Conservation (phyloP, 768 basidiomycete species). For the Hirschioporus abietinus region DNA sequence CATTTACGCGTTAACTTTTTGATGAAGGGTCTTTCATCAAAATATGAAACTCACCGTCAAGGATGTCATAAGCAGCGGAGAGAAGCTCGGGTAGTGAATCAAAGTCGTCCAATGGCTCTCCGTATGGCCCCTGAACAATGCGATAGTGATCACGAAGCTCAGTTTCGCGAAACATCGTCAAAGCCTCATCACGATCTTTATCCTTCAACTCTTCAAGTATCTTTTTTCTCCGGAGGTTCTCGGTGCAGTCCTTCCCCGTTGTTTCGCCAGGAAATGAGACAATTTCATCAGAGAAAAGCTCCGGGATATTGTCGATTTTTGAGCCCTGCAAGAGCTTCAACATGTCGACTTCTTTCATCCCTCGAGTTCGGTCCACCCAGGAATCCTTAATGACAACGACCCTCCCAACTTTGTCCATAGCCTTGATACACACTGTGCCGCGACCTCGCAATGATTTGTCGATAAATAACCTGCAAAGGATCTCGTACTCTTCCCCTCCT, state of each 20-base stretch:
- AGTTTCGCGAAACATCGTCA: neutral
- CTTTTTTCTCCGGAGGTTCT: neutral
- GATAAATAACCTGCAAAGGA: neutral
- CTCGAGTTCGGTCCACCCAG: neutral
- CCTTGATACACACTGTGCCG: neutral
- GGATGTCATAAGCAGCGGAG: neutral
- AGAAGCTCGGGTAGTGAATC: neutral
- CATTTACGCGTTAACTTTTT: neutral
- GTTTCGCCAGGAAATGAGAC: neutral
- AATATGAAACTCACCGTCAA: neutral
- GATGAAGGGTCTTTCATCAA: no score
- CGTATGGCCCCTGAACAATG: neutral
- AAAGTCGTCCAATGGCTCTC: neutral
- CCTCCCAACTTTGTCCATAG: neutral
- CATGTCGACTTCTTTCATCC: neutral
- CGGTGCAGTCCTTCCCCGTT: neutral
- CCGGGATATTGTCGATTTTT: neutral
- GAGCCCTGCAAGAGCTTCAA: neutral
- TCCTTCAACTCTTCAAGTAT: neutral
- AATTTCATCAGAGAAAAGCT: neutral
- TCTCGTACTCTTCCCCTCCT: neutral
- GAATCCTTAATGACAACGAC: neutral
- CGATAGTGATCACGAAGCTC: constrained; percentile 1
- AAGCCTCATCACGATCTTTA: neutral
- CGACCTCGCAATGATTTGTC: neutral